Evolutionary conservation across 345 rosid genomes (phyloP), one percentile per base, ranked within the genome.

Genomic region (Murraya paniculata): DNA sequence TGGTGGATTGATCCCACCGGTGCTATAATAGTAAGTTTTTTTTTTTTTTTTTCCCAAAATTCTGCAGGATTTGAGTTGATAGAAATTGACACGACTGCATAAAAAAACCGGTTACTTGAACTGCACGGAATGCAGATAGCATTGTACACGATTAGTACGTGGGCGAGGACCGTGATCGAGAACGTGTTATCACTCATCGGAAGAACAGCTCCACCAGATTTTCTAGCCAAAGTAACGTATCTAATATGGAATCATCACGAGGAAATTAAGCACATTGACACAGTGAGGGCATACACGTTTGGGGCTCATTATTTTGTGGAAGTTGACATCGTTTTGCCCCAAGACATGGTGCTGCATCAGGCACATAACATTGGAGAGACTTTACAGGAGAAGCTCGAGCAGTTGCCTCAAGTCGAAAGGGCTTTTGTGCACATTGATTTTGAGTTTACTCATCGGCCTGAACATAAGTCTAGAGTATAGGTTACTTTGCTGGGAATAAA

Each of bases 401-500:
- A 89, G 71, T 85, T 90, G 55, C 88, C 95, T n/a, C 89, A 92
- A 77, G 93, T 93, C 4, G 98, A 90, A 80, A 84, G 97, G 72
- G 98, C 97, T 64, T 93, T 93, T 30, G 98, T 93, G 41, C 97
- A 91, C 73, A 90, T 92, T 10, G 98, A 92, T 82, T 91, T 93
- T 72, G 98, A 92, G 91, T 91, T 82, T 39, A 86, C 93, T 60
- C 98, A 93, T 33, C 75, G 85, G 50, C 98, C 97, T 30, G 97
- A 93, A 64, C 98, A 94, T 84, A 90, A 90, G 68, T 72, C 64
- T 82, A 86, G 83, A 77, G 84, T 79, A 5, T 85, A 74, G 53
- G 35, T 25, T 31, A 28, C 27, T 58, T 2, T 7, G 13, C 21
- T 30, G 24, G 74, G 1, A 64, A 48, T 19, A 5, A 6, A 5